Percentiles rank a stretch among this genome's conserved stretches.
phyloP scores from a whole-genome alignment of 2,329 filamentous ascomycete species.

The Calonectria ilicicola region DNA sequence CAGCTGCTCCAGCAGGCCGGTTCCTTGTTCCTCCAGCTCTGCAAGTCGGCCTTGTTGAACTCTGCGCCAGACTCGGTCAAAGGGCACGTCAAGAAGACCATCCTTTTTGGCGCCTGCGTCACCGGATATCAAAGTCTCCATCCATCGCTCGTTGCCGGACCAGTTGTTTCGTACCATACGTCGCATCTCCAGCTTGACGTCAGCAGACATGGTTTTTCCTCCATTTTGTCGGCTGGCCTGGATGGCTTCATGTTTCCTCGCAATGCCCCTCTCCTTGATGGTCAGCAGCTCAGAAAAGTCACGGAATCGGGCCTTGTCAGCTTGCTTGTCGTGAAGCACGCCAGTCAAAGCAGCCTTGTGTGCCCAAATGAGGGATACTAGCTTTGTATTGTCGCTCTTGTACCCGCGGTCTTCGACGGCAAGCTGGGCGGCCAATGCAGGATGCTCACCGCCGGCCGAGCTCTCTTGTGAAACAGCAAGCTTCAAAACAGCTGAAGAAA shows the following conservation, averaged over 20 bases:
- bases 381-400: slow-evolving; percentile 62
- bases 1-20: slow-evolving; percentile 76
- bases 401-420: slow-evolving; percentile 71
- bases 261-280: slow-evolving; percentile 70
- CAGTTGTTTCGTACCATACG: slow-evolving; percentile 78
- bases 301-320: slow-evolving; percentile 67
- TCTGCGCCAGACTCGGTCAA: slow-evolving; percentile 78
- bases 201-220: slow-evolving; percentile 52
- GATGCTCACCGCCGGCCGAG: slow-evolving; percentile 52
- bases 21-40: slow-evolving; percentile 64
- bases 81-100: slow-evolving; percentile 73
- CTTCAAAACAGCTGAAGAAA: slow-evolving; percentile 86
- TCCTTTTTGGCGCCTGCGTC: slow-evolving; percentile 69
- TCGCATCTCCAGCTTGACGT: slow-evolving; percentile 63
- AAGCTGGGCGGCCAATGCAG: slow-evolving; percentile 65
- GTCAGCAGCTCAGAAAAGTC: slow-evolving; percentile 75
- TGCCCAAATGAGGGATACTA: slow-evolving; percentile 78
- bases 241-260: slow-evolving; percentile 63
- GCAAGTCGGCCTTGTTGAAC: slow-evolving; percentile 70
- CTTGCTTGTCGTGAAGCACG: slow-evolving; percentile 69
- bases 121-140: slow-evolving; percentile 77
- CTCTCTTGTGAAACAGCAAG: slow-evolving; percentile 66
- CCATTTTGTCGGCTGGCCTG: slow-evolving; percentile 44
- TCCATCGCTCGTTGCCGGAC: slow-evolving; percentile 82
- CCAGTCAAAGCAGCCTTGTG: slow-evolving; percentile 76